phyloP scores from a whole-genome alignment of 495 filamentous ascomycete genomes.

The Hyaloscypha bicolor region DNA sequence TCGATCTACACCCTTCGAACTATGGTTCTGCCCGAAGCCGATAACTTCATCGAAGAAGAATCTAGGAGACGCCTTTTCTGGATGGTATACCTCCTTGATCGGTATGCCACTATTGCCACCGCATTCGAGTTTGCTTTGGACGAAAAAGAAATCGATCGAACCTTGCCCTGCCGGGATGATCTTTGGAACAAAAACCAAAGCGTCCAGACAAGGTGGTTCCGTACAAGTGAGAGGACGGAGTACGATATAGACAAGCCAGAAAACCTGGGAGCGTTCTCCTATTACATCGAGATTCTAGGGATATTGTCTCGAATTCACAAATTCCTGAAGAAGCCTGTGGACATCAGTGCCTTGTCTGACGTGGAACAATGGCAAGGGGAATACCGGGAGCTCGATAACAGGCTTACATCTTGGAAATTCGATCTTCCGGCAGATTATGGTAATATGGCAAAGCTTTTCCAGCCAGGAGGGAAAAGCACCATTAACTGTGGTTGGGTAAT shows the following conservation, averaged over 20 bases:
- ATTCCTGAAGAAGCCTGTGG: constrained; percentile 84
- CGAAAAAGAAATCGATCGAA: constrained; percentile 86
- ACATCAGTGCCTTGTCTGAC: constrained; percentile 79
- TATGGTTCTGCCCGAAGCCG: constrained; percentile 77
- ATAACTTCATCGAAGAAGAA: constrained; percentile 87
- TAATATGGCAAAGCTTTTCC: constrained; percentile 74
- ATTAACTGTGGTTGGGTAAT: constrained; percentile 85
- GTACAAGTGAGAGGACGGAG: constrained; percentile 54
- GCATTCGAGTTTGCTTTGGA: constrained; percentile 88
- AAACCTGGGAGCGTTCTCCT: constrained; percentile 81
- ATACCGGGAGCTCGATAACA: constrained; percentile 80
- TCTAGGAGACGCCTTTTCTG: constrained; percentile 81
- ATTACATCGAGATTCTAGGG: constrained; percentile 83
- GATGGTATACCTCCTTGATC: constrained; percentile 89
- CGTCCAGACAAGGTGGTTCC: constrained; percentile 83
- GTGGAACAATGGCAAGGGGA: constrained; percentile 87
- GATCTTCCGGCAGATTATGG: constrained; percentile 79
- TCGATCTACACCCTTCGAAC: constrained; percentile 86
- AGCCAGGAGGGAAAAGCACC: constrained; percentile 61
- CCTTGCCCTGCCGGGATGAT: constrained; percentile 82
- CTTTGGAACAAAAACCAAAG: constrained; percentile 81
- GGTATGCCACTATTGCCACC: constrained; percentile 85
- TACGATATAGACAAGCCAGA: constrained; percentile 67
- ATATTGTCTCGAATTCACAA: constrained; percentile 83
- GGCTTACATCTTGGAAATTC: constrained; percentile 80